A percentile compares a stretch with the other conserved stretches of the same genome.
These are phyloP conservation scores for Plasmodium malariae DNA, from an alignment of 169 alveolate genomes.

Conservation along the genomic window DNA sequence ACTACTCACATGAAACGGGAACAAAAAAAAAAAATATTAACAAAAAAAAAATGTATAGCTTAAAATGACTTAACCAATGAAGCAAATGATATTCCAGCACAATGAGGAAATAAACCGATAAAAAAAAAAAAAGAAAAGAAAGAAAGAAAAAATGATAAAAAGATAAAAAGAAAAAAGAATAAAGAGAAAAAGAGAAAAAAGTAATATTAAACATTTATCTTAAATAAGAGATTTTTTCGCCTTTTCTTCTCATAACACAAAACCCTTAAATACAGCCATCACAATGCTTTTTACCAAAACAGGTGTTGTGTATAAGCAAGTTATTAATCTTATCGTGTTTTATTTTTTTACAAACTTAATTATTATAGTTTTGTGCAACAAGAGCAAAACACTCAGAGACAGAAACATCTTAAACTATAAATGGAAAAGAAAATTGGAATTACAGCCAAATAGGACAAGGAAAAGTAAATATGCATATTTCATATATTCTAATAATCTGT, in stretches of 20 bases:
- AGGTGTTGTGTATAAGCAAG: constrained; percentile 10
- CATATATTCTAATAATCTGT: constrained; percentile 26
- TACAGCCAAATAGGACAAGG: background rate
- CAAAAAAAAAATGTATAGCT: too few relatives aligned
- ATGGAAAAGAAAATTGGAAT: background rate
- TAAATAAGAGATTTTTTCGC: background rate
- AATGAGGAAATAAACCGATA: background rate
- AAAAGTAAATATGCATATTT: constrained; percentile 5
- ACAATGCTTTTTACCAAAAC: constrained; percentile 33
- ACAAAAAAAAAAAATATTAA: too few relatives aligned
- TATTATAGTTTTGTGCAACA: constrained; percentile 29
- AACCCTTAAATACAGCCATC: background rate
- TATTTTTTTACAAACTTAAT: constrained; percentile 31
- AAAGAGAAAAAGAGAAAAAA: too few relatives aligned
- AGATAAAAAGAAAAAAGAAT: too few relatives aligned
- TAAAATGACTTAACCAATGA: too few relatives aligned
- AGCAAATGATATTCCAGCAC: background rate
- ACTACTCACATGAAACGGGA: too few relatives aligned
- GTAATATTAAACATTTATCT: too few relatives aligned
- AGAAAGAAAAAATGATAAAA: too few relatives aligned
- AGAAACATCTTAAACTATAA: constrained; percentile 7
- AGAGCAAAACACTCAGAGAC: background rate
- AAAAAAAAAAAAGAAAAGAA: too few relatives aligned
- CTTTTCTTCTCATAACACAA: background rate
- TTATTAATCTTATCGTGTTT: constrained; percentile 36